Evolutionary conservation across 2,329 filamentous ascomycete species (phyloP).

Genomic region (Ophiostoma sp.): DNA sequence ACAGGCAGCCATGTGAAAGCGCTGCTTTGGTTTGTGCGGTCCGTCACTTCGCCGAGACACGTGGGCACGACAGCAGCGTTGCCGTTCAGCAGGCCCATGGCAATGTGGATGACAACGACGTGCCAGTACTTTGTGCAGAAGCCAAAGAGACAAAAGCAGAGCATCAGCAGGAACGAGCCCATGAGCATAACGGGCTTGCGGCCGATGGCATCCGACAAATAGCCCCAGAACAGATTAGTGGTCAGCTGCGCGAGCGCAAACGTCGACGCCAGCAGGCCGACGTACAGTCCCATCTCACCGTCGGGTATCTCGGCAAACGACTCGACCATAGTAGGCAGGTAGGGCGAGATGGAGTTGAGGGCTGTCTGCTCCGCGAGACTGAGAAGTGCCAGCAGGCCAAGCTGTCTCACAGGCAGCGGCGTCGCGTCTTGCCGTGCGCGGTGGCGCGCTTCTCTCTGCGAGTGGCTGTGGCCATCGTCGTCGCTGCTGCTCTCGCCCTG

Average conservation of each 20-base stretch:
- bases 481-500: slow-evolving; percentile 2
- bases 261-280: slow-evolving; percentile 80
- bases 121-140: slow-evolving; percentile 80
- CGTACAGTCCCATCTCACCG: slow-evolving; percentile 73
- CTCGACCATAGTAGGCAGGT: slow-evolving; percentile 86
- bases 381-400: slow-evolving; percentile 78
- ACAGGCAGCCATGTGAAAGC: slow-evolving; percentile 94
- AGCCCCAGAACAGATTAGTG: slow-evolving; percentile 90
- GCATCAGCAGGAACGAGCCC: slow-evolving; percentile 75
- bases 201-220: slow-evolving; percentile 71
- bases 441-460: slow-evolving; percentile 15
- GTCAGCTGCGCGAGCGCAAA: slow-evolving; percentile 90
- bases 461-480: slow-evolving; percentile 20
- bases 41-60: slow-evolving; percentile 89
- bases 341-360: slow-evolving; percentile 91
- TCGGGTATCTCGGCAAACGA: slow-evolving; percentile 74
- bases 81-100: slow-evolving; percentile 91
- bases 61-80: slow-evolving; percentile 94
- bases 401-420: slow-evolving; percentile 75
- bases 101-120: slow-evolving; percentile 73
- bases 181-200: slow-evolving; percentile 76
- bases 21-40: slow-evolving; percentile 86
- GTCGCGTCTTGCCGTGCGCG: slow-evolving; percentile 38
- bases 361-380: slow-evolving; percentile 93
- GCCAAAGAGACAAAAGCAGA: slow-evolving; percentile 80